These are phyloP conservation scores for Polygonum maritimum DNA, from an alignment of 148 eudicot genomes.

Conservation along the genomic window DNA sequence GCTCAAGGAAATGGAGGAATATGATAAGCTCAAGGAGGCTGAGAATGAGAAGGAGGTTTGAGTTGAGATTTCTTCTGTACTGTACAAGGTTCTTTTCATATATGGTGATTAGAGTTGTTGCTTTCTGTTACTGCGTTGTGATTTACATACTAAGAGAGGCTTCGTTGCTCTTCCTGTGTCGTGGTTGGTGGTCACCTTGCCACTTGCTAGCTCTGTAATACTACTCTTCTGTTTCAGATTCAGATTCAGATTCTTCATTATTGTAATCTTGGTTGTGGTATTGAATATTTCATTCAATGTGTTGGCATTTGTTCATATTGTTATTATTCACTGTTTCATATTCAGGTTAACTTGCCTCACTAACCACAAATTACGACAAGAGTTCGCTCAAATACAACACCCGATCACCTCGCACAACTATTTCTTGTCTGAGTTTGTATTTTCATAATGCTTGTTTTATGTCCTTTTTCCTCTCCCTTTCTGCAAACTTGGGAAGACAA, in stretches of 20 bases:
- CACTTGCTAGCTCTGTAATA: background rate
- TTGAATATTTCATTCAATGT: background rate
- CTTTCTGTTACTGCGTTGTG: too few relatives aligned
- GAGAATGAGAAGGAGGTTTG: background rate
- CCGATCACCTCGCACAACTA: too few relatives aligned
- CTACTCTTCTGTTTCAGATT: background rate
- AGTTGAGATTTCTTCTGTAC: background rate
- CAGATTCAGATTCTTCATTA: background rate
- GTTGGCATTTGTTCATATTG: background rate
- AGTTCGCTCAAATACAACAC: too few relatives aligned
- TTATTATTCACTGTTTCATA: background rate
- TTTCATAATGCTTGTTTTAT: too few relatives aligned
- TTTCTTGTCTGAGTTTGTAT: too few relatives aligned
- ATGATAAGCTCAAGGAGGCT: background rate
- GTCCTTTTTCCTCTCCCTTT: too few relatives aligned
- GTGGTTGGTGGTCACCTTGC: too few relatives aligned
- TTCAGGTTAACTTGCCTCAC: too few relatives aligned
- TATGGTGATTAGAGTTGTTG: background rate
- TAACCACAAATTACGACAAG: too few relatives aligned
- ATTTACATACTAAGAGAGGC: too few relatives aligned
- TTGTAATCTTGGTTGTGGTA: background rate
- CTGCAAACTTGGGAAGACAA: too few relatives aligned
- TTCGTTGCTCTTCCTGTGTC: too few relatives aligned
- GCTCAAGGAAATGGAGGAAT: background rate
- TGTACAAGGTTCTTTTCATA: background rate